phyloP scores from a whole-genome alignment of 2,329 filamentous ascomycete genomes.

The Drechslerella dactyloides region DNA sequence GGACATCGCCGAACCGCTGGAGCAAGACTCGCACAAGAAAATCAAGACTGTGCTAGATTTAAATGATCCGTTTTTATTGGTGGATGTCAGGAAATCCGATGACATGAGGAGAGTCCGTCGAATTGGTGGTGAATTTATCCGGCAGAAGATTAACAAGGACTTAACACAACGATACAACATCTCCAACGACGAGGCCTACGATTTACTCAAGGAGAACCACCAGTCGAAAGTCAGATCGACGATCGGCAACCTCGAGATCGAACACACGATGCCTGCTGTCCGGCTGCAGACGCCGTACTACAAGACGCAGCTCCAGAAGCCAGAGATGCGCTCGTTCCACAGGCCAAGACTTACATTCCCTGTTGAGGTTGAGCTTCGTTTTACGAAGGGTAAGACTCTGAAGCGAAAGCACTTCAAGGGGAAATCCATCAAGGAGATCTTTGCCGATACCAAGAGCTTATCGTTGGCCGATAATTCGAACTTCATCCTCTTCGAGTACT shows the following conservation, averaged over 20 bases:
- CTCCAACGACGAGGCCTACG: conserved; percentile 94
- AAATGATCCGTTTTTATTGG: conserved; percentile 83
- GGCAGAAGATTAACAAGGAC: conserved; percentile 70
- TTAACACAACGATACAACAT: conserved; percentile 88
- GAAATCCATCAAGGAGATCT: conserved; percentile 78
- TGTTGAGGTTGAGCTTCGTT: conserved; percentile 71
- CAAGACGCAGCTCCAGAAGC: conserved; percentile 76
- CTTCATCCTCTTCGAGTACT: conserved; percentile 89
- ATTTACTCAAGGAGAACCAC: conserved; percentile 93
- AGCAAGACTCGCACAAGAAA: conserved; percentile 68
- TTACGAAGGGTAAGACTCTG: conserved; percentile 73
- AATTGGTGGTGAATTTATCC: conserved; percentile 66
- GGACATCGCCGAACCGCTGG: conserved; percentile 70
- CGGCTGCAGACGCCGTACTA: conserved; percentile 89
- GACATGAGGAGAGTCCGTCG: conserved; percentile 68
- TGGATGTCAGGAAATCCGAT: conserved; percentile 73
- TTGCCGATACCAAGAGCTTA: conserved; percentile 78
- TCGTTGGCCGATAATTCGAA: conserved; percentile 88
- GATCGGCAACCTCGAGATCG: conserved; percentile 86
- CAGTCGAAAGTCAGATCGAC: conserved; percentile 94
- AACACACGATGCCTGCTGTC: conserved; percentile 89
- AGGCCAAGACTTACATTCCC: conserved; percentile 78
- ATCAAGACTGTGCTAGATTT: conserved; percentile 84
- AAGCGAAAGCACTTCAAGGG: conserved; percentile 85
- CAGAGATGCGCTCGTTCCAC: conserved; percentile 82